Evolutionary conservation across 495 filamentous ascomycete genomes (phyloP).

Genomic region (Cercophora newfieldiana): DNA sequence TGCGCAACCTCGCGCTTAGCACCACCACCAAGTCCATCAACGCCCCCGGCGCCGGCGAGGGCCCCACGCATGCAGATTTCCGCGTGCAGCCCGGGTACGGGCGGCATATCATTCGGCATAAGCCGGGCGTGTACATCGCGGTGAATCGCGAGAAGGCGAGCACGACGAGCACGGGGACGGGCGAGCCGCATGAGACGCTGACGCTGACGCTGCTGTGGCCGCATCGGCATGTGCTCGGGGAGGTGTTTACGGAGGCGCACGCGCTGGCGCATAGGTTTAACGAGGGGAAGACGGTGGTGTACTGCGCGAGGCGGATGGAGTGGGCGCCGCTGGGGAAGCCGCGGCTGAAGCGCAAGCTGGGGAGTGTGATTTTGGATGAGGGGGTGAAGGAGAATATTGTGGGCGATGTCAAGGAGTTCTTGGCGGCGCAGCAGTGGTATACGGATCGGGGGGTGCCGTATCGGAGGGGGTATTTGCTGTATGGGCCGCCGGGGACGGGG

Average conservation of each 20-base stretch:
- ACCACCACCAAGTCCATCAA: constrained; percentile 58
- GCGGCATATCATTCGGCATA: constrained; percentile 80
- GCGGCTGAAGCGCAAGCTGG: constrained; percentile 79
- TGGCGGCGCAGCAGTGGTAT: constrained; percentile 81
- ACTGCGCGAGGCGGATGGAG: constrained; percentile 73
- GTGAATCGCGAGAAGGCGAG: constrained; percentile 81
- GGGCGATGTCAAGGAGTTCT: constrained; percentile 80
- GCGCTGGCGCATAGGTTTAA: constrained; percentile 69
- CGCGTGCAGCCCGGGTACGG: constrained; percentile 88
- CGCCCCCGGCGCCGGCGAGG: constrained; percentile 62
- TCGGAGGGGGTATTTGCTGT: constrained; percentile 86
- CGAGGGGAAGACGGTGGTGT: constrained; percentile 94
- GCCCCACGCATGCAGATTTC: constrained; percentile 74
- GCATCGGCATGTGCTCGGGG: constrained; percentile 80
- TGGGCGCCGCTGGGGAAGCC: constrained; percentile 89
- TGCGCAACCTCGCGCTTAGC: constrained; percentile 50
- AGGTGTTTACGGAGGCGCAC: constrained; percentile 84
- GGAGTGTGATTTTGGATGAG: constrained; percentile 82
- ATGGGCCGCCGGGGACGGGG: constrained; percentile 91
- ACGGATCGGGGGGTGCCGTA: constrained; percentile 94
- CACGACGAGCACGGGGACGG: constrained; percentile 68
- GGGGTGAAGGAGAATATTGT: constrained; percentile 87
- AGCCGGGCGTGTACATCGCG: constrained; percentile 74
- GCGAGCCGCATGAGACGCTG: constrained; percentile 90
- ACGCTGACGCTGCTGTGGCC: constrained; percentile 89